phyloP scores from a whole-genome alignment of 164 flowering plant genomes.

The Piper betle region DNA sequence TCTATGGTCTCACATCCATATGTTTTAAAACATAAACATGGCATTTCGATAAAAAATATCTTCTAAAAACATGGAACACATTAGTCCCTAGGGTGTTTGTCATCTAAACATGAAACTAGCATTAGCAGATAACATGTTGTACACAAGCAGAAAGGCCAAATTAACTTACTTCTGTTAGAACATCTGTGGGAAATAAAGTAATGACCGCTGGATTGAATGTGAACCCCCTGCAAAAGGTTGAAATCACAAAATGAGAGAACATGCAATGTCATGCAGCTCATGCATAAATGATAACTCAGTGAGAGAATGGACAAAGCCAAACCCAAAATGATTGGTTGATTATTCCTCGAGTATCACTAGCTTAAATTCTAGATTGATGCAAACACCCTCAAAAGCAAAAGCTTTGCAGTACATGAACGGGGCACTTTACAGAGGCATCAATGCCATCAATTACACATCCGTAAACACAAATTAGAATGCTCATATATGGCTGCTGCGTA shows the following conservation, averaged over 20 bases:
- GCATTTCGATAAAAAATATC: neutral
- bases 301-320: neutral
- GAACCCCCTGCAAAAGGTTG: constrained; percentile 13
- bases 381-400: too few species aligned
- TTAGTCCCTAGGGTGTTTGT: neutral
- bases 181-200: constrained; percentile 30
- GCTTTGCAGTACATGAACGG: too few species aligned
- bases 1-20: neutral
- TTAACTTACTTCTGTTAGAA: constrained; percentile 6
- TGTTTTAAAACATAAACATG: neutral
- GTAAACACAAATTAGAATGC: too few species aligned
- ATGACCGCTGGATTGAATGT: constrained; percentile 36
- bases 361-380: too few species aligned
- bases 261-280: neutral
- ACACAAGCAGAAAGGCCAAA: too few species aligned
- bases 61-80: neutral
- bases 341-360: neutral
- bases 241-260: neutral
- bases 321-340: neutral
- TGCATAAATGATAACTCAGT: neutral
- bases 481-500: too few species aligned
- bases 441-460: too few species aligned
- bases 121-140: too few species aligned
- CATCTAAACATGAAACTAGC: neutral
- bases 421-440: too few species aligned